Base-by-base conservation (phyloP, 768 basidiomycete genomes). In the Boletus subparvulus region DNA sequence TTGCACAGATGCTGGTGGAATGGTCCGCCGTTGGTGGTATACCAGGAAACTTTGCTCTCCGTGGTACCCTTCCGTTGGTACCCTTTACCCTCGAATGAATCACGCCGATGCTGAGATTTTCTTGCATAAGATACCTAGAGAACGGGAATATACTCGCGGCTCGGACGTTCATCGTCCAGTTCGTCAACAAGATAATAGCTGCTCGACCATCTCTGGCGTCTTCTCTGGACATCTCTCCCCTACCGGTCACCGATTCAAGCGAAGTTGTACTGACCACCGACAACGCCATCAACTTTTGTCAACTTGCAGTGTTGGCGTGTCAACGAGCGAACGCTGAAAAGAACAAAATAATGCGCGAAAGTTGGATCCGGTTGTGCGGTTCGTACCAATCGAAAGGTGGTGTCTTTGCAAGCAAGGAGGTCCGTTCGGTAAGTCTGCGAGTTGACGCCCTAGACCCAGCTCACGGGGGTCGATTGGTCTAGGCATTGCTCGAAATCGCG, bases 121-220 rank as follows among this genome's bases (percentile, higher is more conserved):
- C 44, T 52, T 33, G 47, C 40, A 28, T 36, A 16, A 92, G 90
- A 55, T 91, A 90, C 65, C 77, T 94, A 24, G 82, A 82, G 59
- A 91, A 93, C 51, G 92, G 92, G 16, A 94, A 94, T 61, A 88
- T 99, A 66, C 83, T 93, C n/a, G 91, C 91, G 5, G 92, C 96
- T 4, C 84, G 85, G n/a, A 84, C 88, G n/a, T 97, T 98, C 78
- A 86, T 96, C 69, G 77, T 80, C n/a, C 83, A 86, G 47, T 93
- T 90, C 70, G 79, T 87, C 47, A 78, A 86, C 48, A 82, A 83
- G 54, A 74, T 91, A 7, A 77, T 87, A 45, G 67, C 78, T 19
- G 72, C 78, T 17, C 69, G 80, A 52, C 76, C 80, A 12, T 68
- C 74, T 40, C 58, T 78, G 55, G 63, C 64, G 8, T 78, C 80